phyloP scores from a whole-genome alignment of 2,329 filamentous ascomycete genomes.

The Davidsoniella virescens region DNA sequence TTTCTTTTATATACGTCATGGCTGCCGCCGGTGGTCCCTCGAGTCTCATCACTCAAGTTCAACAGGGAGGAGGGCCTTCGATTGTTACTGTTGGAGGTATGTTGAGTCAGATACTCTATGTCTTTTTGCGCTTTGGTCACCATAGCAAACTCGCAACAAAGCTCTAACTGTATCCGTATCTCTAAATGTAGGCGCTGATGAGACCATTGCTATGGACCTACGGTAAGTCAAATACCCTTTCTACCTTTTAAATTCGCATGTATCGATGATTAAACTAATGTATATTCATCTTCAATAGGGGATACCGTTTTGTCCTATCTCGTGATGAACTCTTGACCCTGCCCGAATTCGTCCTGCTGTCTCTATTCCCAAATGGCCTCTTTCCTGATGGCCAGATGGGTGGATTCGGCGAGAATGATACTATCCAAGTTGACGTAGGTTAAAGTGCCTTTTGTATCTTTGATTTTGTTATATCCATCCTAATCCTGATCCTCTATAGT shows the following conservation, averaged over 20 bases:
- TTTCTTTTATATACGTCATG: conserved; percentile 93
- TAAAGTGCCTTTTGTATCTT: conserved; percentile 11
- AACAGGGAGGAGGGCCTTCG: conserved; percentile 67
- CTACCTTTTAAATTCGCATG: no score
- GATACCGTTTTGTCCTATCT: conserved; percentile 83
- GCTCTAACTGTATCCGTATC: no score
- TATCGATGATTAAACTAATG: conserved; percentile 14
- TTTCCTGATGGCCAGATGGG: conserved; percentile 94
- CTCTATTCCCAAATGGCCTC: conserved; percentile 95
- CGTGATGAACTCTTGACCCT: conserved; percentile 88
- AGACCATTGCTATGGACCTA: conserved; percentile 88
- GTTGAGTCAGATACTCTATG: conserved; percentile 15
- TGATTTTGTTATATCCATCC: background rate
- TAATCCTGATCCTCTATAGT: conserved; percentile 36
- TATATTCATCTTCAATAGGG: conserved; percentile 36
- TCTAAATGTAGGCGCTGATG: conserved; percentile 67
- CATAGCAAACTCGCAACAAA: background rate
- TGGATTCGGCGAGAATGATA: conserved; percentile 79
- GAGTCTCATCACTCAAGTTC: conserved; percentile 98
- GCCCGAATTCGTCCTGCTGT: conserved; percentile 91
- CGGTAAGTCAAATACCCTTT: conserved; percentile 40
- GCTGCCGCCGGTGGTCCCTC: conserved; percentile 89
- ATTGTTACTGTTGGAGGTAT: conserved; percentile 78
- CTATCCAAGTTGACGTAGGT: conserved; percentile 94
- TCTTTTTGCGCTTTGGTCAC: background rate